Base-by-base conservation (phyloP, 2,329 filamentous ascomycete species). In the Monilinia polystroma region DNA sequence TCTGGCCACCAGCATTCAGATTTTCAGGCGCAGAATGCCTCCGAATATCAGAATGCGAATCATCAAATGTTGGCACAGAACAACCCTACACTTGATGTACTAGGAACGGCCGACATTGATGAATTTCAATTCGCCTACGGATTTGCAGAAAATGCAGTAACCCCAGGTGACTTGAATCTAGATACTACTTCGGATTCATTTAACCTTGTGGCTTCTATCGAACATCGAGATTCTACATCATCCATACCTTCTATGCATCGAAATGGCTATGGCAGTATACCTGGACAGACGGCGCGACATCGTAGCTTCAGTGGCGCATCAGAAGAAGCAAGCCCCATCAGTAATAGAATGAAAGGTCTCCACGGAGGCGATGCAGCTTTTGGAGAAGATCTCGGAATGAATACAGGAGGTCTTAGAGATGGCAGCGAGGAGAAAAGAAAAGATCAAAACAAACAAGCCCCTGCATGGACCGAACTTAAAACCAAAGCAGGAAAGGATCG, bases 401-500 rank as follows among this genome's bases (percentile, higher is more conserved):
- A 80, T 23, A 78, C 78, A 47, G 78, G 78, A 56, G 79, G 77
- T 23, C 79, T 80, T 38, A 79, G 78, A 45, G 85, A 87, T 72
- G 81, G 82, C 18, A 82, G 81, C n/a, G 85, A 79, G 78, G 60
- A 84, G 84, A 72, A 73, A 45, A 87, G 85, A 74, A 85, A 87
- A 62, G 83, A 86, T 68, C 87, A 86, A 70, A 78, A 82, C 7
- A 85, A 86, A 62, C 80, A 83, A 11, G 80, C 84, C 11, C 87
- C 89, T 18, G 82, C 88, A 18, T 94, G 91, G 91, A 93, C 87
- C 73, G 91, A 94, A 76, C 81, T 93, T 70, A 94, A 94, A 78
- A 94, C 91, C 4, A 94, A 94, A 78, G 95, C 95, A 2, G 95
- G 95, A 20, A 99, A 98, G 78, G 95, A 98, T 77, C 87, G 95